Evolutionary conservation across 345 rosid species (phyloP).

Genomic region (Leavenworthia alabamica): DNA sequence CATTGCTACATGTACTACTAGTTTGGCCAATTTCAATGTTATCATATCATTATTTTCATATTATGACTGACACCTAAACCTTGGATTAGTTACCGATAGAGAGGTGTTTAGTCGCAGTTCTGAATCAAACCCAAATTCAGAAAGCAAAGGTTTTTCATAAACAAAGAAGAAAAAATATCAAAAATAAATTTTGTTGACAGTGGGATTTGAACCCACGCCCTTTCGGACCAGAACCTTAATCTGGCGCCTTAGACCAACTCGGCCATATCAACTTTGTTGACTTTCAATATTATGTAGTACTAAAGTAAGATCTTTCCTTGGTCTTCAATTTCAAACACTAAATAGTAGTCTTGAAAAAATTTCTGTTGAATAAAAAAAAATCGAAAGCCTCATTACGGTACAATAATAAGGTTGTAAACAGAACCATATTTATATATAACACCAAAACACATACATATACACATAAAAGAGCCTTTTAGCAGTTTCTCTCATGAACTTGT

Average conservation of each 20-base stretch:
- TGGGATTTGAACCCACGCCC: constrained; percentile 98
- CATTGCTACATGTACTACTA: neutral
- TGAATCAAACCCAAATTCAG: neutral
- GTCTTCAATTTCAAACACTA: neutral
- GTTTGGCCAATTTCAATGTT: too few species aligned
- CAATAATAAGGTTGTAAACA: neutral
- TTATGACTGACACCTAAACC: neutral
- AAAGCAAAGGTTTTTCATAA: too few species aligned
- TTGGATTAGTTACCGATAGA: neutral
- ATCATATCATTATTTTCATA: too few species aligned
- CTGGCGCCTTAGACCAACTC: constrained; percentile 99
- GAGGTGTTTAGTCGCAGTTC: neutral
- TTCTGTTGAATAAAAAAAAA: neutral
- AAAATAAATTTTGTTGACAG: constrained; percentile 48
- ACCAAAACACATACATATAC: neutral
- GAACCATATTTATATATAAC: neutral
- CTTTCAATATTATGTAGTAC: too few species aligned
- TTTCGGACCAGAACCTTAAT: constrained; percentile 99
- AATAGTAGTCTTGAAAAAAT: too few species aligned
- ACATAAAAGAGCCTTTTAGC: neutral
- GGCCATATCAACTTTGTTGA: constrained; percentile 71
- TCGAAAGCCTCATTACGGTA: neutral
- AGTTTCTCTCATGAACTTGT: neutral
- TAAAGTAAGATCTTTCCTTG: too few species aligned
- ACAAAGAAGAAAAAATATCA: neutral